Evolutionary conservation across 352 stramenopile species (phyloP), one percentile per base, ranked within the genome.

Genomic region (Phytophthora ramorum): DNA sequence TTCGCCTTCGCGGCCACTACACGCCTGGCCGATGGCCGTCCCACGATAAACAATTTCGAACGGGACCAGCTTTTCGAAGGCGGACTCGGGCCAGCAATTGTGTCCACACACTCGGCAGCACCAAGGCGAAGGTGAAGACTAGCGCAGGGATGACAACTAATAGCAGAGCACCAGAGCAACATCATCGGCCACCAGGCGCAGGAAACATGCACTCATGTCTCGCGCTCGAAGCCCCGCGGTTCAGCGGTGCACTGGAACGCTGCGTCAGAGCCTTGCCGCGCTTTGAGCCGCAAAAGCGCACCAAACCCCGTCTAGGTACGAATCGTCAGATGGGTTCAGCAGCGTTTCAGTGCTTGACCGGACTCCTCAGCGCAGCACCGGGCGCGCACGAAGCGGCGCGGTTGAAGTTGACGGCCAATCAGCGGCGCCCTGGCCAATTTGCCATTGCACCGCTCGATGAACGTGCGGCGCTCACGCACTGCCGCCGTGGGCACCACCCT

Each of bases 31-130:
- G 41, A 16, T n/a, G 37, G 4, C 14, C 44, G 38, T 63, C 37
- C 62, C 62, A 69, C 62, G 28, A 65, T 69, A 65, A 64, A 54
- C 62, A 65, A 69, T 59, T 58, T 69, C 62, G 62, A 69, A 64
- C 44, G 41, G 45, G 44, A 47, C 48, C 28, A 46, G 19, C 52
- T 24, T n/a, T 49, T 19, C 34, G 20, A 28, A 28, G 17, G 37
- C n/a, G 19, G 30, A 28, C 52, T 35, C 40, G 40, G 52, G n/a
- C 13, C 34, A 61, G 59, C 43, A 50, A 69, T 63, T 43, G 35
- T 30, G 44, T 49, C 40, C 46, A 34, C 7, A 47, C 55, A 28
- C 24, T n/a, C 22, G 22, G 22, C 26, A 32, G 26, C 26, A 32
- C 26, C 26, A 32, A 32, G 26, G 26, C 4, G 4, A 32, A 38